Evolutionary conservation across 495 filamentous ascomycete genomes (phyloP).

Genomic region (Penicillium ochrochloron): DNA sequence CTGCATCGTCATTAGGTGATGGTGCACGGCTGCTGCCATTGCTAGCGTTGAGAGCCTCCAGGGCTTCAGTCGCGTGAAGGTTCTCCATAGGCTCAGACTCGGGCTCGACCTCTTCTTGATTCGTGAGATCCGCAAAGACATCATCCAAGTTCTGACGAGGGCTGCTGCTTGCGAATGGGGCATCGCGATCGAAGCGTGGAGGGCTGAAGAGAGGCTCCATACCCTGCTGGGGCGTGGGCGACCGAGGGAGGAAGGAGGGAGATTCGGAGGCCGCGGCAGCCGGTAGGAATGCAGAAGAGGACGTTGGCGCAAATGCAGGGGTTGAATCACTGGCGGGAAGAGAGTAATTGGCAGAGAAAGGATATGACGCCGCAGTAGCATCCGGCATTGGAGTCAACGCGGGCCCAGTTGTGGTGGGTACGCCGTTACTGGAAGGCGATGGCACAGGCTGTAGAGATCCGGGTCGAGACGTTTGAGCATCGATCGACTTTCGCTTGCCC

Average conservation of each 20-base stretch:
- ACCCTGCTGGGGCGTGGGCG: slow-evolving; percentile 42
- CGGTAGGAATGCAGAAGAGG: slow-evolving; percentile 48
- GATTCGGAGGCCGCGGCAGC: slow-evolving; percentile 39
- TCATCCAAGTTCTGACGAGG: slow-evolving; percentile 51
- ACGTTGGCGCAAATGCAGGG: slow-evolving; percentile 45
- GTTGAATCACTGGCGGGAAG: slow-evolving; percentile 44
- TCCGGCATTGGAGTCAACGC: slow-evolving; percentile 45
- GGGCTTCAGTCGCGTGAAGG: slow-evolving; percentile 51
- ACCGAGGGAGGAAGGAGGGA: slow-evolving; percentile 47
- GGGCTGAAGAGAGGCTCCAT: slow-evolving; percentile 49
- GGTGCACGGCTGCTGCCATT: slow-evolving; percentile 39
- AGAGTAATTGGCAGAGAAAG: slow-evolving; percentile 49
- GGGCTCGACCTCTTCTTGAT: slow-evolving; percentile 49
- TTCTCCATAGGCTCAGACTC: slow-evolving; percentile 50
- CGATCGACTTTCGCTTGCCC: slow-evolving; percentile 51
- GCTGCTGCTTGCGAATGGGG: slow-evolving; percentile 43
- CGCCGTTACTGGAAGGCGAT: slow-evolving; percentile 30
- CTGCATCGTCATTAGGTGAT: slow-evolving; percentile 25
- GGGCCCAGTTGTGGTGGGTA: slow-evolving; percentile 35
- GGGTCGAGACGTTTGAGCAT: slow-evolving; percentile 33
- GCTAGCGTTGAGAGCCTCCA: slow-evolving; percentile 50
- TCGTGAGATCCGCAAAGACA: slow-evolving; percentile 54
- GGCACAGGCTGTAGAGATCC: slow-evolving; percentile 37
- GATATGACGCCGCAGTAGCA: slow-evolving; percentile 39
- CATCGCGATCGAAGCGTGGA: slow-evolving; percentile 42